A percentile compares a stretch with the other conserved stretches of the same genome.
These are phyloP conservation scores for Trapa incisa DNA, from an alignment of 345 rosid species.

Conservation along the genomic window DNA sequence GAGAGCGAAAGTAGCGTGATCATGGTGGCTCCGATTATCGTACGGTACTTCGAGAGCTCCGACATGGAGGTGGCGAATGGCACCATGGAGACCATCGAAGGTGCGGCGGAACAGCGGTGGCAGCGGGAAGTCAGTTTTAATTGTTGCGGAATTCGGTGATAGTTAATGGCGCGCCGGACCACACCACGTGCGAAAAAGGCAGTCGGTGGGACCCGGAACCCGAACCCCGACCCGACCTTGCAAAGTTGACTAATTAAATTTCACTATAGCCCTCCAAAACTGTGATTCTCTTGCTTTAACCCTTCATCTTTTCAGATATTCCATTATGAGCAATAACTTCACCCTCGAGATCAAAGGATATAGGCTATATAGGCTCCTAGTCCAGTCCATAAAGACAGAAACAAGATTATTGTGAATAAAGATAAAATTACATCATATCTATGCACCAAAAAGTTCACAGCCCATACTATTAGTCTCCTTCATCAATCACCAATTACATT, in stretches of 20 bases:
- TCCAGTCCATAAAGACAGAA: too few species aligned
- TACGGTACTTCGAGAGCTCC: constrained; percentile 1
- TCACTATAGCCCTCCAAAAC: not conserved
- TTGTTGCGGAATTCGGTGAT: not conserved
- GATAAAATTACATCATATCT: not conserved
- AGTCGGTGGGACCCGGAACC: not conserved
- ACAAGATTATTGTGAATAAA: not conserved
- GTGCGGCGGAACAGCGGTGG: not conserved
- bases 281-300: not conserved
- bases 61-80: too few species aligned
- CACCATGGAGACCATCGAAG: constrained; percentile 17
- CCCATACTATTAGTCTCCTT: not conserved
- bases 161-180: not conserved
- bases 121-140: not conserved
- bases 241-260: not conserved
- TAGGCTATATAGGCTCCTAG: too few species aligned
- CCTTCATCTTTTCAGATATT: not conserved
- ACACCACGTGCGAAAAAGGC: not conserved
- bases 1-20: constrained; percentile 36
- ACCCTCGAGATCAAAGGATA: not conserved
- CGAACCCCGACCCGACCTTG: not conserved
- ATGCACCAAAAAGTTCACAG: not conserved
- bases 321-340: not conserved
- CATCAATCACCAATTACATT: too few species aligned
- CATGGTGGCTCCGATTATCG: not conserved